Base-by-base conservation (phyloP, 495 filamentous ascomycete genomes). In the Eremomyces bilateralis region DNA sequence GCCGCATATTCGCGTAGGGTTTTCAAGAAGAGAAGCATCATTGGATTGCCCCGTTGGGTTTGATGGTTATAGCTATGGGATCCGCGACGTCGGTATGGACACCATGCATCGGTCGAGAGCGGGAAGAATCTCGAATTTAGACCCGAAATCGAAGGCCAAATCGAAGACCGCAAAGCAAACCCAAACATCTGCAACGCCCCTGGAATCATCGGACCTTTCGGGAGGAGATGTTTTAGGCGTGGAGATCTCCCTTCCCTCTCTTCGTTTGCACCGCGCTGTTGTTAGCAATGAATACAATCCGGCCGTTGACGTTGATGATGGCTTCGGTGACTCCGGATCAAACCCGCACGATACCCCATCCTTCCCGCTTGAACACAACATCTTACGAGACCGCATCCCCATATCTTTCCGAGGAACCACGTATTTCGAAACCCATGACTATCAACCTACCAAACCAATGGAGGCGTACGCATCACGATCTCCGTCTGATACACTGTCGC, bases 221-320 rank as follows among this genome's bases (percentile, higher is more conserved):
- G 81, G 88, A 53, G 88, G 85, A 22, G 90, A 99, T 51, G 77
- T 99, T 4, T 88, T 99, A 42, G 90, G 90, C 31, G 60, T 99
- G 39, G 78, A 93, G 44, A 90, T 99, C 42, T 76, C 72, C 34
- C 65, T 99, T 3, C 90, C 90, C 0, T 76, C 82, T 1, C 67
- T 93, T 34, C 61, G 67, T 2, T 54, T 90, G 1, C 90, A 99
- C 48, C 71, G 77, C 18, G 88, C 81, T 45, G 64, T 94, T n/a
- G 80, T 83, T 3, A 71, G 75, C 41, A 82, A 81, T 11, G 67
- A 71, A 32, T 92, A 83, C 53, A 84, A 94, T 45, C 81, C 80
- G 1, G 73, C 76, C 1, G 69, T 79, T 4, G 80, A 92, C 47
- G 45, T 64, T 1, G 48, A 53, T 21, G 60, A 71, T 41, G 73